A percentile compares a stretch with the other conserved stretches of the same genome.
phyloP scores from a whole-genome alignment of 768 basidiomycete species.

The Mrakia gelida region DNA sequence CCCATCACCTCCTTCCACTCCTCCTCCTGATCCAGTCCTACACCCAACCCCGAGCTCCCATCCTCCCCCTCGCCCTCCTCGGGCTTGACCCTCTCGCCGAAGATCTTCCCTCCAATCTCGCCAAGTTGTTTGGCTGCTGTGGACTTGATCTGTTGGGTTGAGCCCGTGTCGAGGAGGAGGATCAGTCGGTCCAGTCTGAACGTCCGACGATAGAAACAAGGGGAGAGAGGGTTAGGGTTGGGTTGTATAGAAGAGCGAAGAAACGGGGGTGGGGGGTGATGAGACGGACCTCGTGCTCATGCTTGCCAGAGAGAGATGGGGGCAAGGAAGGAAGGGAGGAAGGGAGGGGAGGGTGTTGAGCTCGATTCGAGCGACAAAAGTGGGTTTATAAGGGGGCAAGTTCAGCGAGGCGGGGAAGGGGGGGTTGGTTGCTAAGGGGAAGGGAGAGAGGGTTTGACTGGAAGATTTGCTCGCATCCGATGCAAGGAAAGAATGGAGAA shows the following conservation, averaged over 20 bases:
- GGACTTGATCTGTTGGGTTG: conserved; percentile 77
- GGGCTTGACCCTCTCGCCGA: conserved; percentile 48
- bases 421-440: no score
- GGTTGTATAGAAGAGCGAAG: not conserved
- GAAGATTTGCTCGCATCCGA: no score
- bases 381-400: no score
- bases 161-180: conserved; percentile 89
- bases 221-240: not conserved
- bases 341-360: not conserved
- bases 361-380: not conserved
- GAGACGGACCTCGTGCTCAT: conserved; percentile 17
- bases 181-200: conserved; percentile 92
- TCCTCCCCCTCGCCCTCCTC: conserved; percentile 15
- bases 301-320: not conserved
- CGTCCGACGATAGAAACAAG: not conserved
- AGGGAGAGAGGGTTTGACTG: no score
- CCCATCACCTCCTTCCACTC: conserved; percentile 89
- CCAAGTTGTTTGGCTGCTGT: conserved; percentile 98
- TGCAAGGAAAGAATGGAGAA: no score
- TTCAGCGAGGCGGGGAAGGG: no score
- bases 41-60: not conserved
- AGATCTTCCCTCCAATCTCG: conserved; percentile 65
- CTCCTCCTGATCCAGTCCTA: conserved; percentile 38
- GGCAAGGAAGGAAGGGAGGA: not conserved
- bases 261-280: not conserved